Base-by-base conservation (phyloP, 352 stramenopile genomes). In the Globisporangium spinosum region DNA sequence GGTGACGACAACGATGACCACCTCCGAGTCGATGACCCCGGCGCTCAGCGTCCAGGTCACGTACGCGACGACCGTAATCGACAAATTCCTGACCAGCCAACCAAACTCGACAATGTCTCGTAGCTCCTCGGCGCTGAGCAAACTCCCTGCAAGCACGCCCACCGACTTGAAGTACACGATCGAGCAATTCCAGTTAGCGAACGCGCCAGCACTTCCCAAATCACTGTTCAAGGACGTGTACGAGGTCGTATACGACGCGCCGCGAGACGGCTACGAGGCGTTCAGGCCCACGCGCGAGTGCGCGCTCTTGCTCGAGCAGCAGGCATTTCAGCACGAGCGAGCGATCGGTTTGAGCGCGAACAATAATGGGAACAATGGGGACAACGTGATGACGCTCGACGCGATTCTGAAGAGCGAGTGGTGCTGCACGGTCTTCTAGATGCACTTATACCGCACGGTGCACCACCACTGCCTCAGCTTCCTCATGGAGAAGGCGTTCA, bases 351-450 rank as follows among this genome's bases (percentile, higher is more conserved):
- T 38, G 32, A 38, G 12, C 54, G 9, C 20, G 5, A 32, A 58
- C 8, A 29, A 9, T 58, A 22, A 1, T 8, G 40, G 5, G 20
- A 67, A 25, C 49, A 53, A 3, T 22, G 64, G 2, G 5, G 25
- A 63, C 9, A 35, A 63, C 9, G 60, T 77, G 40, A 58, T 81
- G 27, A 79, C 74, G 10, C 68, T 93, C 20, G 80, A 92, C 23
- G 73, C 80, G 25, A 69, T 93, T 2, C 71, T 94, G 2, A 73
- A 77, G 2, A 88, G 85, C 61, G 77, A 90, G 69, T 90, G 87
- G 78, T 79, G 70, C 32, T 89, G 77, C 60, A 88, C 75, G 1
- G 87, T 94, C 6, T 86, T 94, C 22, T 94, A 83, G 84, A 76
- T 81, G 4, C 80, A 82, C 51, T 64, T 93, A 23, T 94, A 88